Percentiles rank a stretch among this genome's conserved stretches.
Evolutionary conservation across 208 protist genomes (phyloP).

Genomic region (Borovskyia barvae): DNA sequence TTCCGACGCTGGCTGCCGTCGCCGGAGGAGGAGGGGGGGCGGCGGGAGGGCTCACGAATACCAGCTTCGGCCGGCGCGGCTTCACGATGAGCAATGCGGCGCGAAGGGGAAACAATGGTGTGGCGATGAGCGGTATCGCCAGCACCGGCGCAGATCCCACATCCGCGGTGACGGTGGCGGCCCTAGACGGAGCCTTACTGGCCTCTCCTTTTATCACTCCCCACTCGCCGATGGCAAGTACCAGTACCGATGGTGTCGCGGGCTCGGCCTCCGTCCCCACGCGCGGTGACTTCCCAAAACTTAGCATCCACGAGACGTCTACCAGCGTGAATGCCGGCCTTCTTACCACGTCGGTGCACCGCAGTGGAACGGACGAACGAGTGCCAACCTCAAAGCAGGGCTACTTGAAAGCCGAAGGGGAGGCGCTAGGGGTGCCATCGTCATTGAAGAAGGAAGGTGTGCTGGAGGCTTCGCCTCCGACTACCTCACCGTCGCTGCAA

Average conservation of each 20-base stretch:
- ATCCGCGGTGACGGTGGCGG: neutral
- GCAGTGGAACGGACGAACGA: no score
- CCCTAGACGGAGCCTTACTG: conserved; percentile 2
- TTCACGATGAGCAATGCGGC: conserved; percentile 21
- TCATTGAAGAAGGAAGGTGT: neutral
- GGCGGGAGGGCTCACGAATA: conserved; percentile 21
- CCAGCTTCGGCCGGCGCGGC: conserved; percentile 24
- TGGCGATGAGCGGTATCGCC: conserved; percentile 17
- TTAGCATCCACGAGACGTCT: no score
- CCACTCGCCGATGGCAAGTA: neutral
- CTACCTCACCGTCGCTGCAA: conserved; percentile 7
- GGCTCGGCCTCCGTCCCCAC: conserved; percentile 1
- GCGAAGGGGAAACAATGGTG: no score
- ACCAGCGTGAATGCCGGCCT: no score
- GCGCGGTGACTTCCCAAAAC: conserved; percentile 7
- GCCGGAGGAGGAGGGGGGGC: conserved; percentile 15
- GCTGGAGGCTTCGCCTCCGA: neutral
- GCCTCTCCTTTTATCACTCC: conserved; percentile 11
- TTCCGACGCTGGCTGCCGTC: conserved; percentile 22
- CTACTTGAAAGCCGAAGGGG: no score
- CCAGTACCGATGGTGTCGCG: no score
- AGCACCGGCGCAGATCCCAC: conserved; percentile 1
- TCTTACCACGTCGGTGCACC: no score
- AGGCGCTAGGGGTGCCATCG: neutral
- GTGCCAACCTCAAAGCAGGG: no score